phyloP scores from a whole-genome alignment of 371 early-diverging fungal genomes.

The Actinomucor elegans region DNA sequence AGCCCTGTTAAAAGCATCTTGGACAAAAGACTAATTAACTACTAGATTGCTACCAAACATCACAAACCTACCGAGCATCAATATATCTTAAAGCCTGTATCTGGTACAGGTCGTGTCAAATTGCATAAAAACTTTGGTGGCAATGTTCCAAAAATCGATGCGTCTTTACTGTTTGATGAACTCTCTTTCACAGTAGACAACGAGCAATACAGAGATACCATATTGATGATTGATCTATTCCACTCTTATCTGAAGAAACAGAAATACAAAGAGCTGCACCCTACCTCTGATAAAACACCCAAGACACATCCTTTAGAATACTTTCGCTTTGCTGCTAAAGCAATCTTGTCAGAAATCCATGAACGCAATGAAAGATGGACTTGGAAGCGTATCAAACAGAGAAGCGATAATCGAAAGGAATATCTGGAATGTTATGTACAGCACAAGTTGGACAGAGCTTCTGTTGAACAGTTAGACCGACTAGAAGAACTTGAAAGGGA shows the following conservation, averaged over 20 bases:
- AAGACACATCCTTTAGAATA: conserved; percentile 80
- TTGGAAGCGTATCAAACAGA: conserved; percentile 82
- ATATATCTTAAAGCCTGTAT: conserved; percentile 91
- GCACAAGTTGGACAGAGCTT: conserved; percentile 54
- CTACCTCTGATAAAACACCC: conserved; percentile 75
- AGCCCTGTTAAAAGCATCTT: too few relatives aligned
- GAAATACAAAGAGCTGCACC: conserved; percentile 83
- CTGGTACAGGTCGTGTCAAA: conserved; percentile 84
- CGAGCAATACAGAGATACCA: conserved; percentile 83
- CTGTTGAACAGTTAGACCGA: conserved; percentile 54
- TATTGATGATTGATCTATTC: conserved; percentile 82
- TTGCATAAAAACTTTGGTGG: conserved; percentile 68
- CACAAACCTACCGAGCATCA: conserved; percentile 62
- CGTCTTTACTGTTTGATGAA: conserved; percentile 85
- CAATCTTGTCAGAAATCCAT: conserved; percentile 83
- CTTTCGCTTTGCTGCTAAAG: conserved; percentile 82
- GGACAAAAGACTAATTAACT: neutral
- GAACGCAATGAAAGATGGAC: conserved; percentile 84
- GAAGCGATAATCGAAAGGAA: conserved; percentile 79
- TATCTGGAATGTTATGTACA: conserved; percentile 82
- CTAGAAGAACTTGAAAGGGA: conserved; percentile 75
- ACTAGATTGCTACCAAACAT: conserved; percentile 62
- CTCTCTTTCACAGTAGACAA: conserved; percentile 89
- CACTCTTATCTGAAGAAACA: conserved; percentile 65
- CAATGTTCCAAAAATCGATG: conserved; percentile 67